Percentiles rank a stretch among this genome's conserved stretches.
Conservation (phyloP, 1,284 basidiomycete species). For the Sanghuangporus weigelae region DNA sequence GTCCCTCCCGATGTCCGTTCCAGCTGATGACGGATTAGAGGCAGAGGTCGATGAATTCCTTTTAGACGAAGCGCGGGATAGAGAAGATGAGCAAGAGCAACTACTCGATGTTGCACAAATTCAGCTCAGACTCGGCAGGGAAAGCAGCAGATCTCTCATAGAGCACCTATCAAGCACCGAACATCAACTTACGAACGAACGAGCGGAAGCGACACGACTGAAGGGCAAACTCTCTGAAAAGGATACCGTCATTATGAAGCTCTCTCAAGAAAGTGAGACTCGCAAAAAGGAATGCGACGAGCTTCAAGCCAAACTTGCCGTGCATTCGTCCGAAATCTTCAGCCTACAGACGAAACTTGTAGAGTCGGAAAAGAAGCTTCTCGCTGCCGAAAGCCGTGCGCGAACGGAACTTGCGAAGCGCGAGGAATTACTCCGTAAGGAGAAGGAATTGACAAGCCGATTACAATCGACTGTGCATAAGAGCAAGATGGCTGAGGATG, state of each 20-base stretch:
- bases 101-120: conserved; percentile 25
- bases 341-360: conserved; percentile 30
- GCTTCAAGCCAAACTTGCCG: conserved; percentile 27
- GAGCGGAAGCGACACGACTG: conserved; percentile 1
- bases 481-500: conserved; percentile 55
- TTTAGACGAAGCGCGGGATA: not conserved
- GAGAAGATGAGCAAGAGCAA: conserved; percentile 5
- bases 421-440: conserved; percentile 37
- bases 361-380: conserved; percentile 22
- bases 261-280: conserved; percentile 2
- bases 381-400: conserved; percentile 21
- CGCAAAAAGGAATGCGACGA: conserved; percentile 1
- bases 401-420: conserved; percentile 24
- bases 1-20: not conserved
- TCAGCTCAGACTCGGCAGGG: conserved; percentile 25
- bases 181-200: not conserved
- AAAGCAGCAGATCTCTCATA: not conserved
- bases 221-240: conserved; percentile 2
- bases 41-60: conserved; percentile 5
- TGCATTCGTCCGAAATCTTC: conserved; percentile 25
- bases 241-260: not conserved
- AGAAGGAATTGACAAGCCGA: conserved; percentile 43
- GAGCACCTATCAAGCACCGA: conserved; percentile 10
- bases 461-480: conserved; percentile 46
- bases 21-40: not conserved